These are phyloP conservation scores for Ceratocystis colombiana DNA, from an alignment of 2,329 filamentous ascomycete species.

Conservation along the genomic window DNA sequence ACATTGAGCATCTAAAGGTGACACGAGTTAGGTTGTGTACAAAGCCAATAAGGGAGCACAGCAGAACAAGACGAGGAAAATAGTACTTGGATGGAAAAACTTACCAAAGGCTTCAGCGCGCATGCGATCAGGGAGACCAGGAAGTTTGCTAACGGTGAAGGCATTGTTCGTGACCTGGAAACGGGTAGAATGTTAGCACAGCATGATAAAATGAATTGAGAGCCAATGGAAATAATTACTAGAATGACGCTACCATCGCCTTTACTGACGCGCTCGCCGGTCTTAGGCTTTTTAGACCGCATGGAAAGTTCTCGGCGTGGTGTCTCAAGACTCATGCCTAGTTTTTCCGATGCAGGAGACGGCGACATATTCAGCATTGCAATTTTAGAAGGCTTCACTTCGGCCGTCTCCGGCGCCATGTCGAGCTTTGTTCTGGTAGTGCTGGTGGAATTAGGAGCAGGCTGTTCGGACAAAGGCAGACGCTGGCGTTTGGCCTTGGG, in stretches of 20 bases:
- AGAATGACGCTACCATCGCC: slow-evolving; percentile 58
- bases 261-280: slow-evolving; percentile 53
- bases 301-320: slow-evolving; percentile 45
- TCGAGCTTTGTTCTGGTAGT: slow-evolving; percentile 33
- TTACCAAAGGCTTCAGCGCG: slow-evolving; percentile 55
- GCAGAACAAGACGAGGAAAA: neutral
- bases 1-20: slow-evolving; percentile 47
- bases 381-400: slow-evolving; percentile 46
- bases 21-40: neutral
- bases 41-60: neutral
- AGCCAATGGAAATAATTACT: slow-evolving; percentile 35
- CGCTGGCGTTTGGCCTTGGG: slow-evolving; percentile 56
- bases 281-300: slow-evolving; percentile 52
- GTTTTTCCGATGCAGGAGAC: slow-evolving; percentile 31
- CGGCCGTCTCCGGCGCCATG: slow-evolving; percentile 43
- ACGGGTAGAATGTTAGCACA: slow-evolving; percentile 17
- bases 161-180: slow-evolving; percentile 70
- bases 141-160: slow-evolving; percentile 76
- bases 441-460: neutral
- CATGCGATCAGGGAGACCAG: slow-evolving; percentile 68
- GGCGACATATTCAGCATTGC: slow-evolving; percentile 34
- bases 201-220: neutral
- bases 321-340: slow-evolving; percentile 37
- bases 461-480: slow-evolving; percentile 46
- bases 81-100: slow-evolving; percentile 29